Evolutionary conservation across 768 basidiomycete species (phyloP).

Genomic region (Pholiota microspora): DNA sequence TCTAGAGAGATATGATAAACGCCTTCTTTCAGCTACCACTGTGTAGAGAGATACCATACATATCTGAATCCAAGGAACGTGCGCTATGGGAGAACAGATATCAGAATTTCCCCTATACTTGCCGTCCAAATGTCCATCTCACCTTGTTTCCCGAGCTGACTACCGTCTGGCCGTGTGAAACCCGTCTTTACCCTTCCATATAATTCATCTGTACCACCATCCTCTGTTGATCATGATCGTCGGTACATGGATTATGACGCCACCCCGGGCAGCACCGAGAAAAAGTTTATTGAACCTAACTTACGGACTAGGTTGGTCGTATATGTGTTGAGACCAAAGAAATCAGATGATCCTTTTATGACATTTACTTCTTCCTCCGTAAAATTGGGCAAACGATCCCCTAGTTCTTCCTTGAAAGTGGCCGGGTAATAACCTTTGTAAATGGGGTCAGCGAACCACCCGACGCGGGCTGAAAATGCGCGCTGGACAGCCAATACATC

Average conservation of each 20-base stretch:
- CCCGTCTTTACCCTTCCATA: slow-evolving; percentile 52
- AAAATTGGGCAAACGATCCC: slow-evolving; percentile 53
- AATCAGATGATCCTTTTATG: slow-evolving; percentile 63
- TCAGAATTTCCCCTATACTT: not conserved
- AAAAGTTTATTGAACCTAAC: slow-evolving; percentile 15
- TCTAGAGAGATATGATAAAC: slow-evolving; percentile 26
- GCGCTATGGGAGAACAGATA: slow-evolving; percentile 32
- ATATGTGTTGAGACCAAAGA: slow-evolving; percentile 69
- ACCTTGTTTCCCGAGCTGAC: slow-evolving; percentile 59
- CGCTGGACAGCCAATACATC: slow-evolving; percentile 62
- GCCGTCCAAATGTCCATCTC: slow-evolving; percentile 9
- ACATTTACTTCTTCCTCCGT: slow-evolving; percentile 51
- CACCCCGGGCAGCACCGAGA: not conserved
- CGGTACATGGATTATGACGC: not conserved
- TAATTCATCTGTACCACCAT: slow-evolving; percentile 55
- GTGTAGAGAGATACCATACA: slow-evolving; percentile 4
- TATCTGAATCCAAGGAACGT: slow-evolving; percentile 62
- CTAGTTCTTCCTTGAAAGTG: slow-evolving; percentile 44
- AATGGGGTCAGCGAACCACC: slow-evolving; percentile 52
- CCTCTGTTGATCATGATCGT: slow-evolving; percentile 30
- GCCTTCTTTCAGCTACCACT: not conserved
- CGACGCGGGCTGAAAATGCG: slow-evolving; percentile 58
- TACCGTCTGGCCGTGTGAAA: slow-evolving; percentile 55
- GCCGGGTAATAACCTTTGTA: slow-evolving; percentile 68
- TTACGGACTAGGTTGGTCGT: slow-evolving; percentile 57